Conservation (phyloP, 768 basidiomycete species). For the Termitomyces sp. region DNA sequence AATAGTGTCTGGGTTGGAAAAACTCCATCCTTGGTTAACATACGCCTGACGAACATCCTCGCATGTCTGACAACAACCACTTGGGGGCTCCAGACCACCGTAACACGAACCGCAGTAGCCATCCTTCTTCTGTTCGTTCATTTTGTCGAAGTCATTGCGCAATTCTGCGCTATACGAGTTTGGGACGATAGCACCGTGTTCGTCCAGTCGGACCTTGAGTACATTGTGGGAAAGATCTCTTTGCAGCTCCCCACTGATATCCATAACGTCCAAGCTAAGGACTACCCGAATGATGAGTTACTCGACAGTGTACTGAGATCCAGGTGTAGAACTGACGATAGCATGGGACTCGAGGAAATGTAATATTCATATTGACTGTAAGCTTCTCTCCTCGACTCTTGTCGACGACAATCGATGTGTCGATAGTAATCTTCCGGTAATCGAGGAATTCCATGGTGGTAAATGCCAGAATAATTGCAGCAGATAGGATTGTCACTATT, state of each 20-base stretch:
- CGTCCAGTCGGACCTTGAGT: conserved; percentile 74
- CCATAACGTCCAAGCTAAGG: conserved; percentile 95
- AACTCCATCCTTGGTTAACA: conserved; percentile 93
- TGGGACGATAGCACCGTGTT: conserved; percentile 56
- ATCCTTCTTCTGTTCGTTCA: conserved; percentile 56
- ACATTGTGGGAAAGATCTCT: conserved; percentile 89
- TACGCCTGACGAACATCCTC: conserved; percentile 93
- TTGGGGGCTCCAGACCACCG: conserved; percentile 72
- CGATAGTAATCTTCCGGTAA: conserved; percentile 82
- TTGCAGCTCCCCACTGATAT: conserved; percentile 95
- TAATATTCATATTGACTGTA: conserved; percentile 87
- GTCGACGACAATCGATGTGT: conserved; percentile 94
- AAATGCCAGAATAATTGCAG: conserved; percentile 89
- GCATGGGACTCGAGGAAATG: conserved; percentile 96
- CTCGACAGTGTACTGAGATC: background rate
- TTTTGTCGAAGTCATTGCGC: conserved; percentile 83
- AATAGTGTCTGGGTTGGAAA: conserved; percentile 83
- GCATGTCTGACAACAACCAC: conserved; percentile 94
- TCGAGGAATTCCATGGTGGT: conserved; percentile 95
- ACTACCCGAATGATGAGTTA: conserved; percentile 47
- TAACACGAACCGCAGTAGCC: conserved; percentile 96
- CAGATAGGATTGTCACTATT: conserved; percentile 87
- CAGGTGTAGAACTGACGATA: conserved; percentile 66
- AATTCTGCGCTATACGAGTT: conserved; percentile 60
- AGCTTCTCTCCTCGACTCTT: conserved; percentile 93